These are phyloP conservation scores for Corymbia maculata DNA, from an alignment of 345 rosid species.

Conservation along the genomic window DNA sequence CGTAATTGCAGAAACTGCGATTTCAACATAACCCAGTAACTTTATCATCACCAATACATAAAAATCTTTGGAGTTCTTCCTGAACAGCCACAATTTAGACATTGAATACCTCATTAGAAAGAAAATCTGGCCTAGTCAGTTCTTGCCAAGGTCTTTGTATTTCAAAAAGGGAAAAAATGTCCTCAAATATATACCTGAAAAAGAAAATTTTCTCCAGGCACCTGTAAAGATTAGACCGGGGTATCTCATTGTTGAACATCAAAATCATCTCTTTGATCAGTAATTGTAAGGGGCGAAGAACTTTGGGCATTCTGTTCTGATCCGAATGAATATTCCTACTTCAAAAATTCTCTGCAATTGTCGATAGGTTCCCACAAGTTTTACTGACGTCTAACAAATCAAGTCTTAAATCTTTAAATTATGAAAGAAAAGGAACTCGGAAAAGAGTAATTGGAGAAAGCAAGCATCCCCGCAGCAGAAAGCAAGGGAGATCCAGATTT, in stretches of 20 bases:
- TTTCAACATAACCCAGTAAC: background rate
- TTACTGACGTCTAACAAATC: background rate
- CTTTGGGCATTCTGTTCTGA: background rate
- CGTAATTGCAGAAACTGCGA: background rate
- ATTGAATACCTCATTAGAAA: background rate
- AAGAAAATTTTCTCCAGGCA: background rate
- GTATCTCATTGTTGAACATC: background rate
- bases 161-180: background rate
- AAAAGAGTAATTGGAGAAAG: background rate
- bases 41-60: background rate
- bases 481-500: background rate
- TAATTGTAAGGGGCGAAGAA: background rate
- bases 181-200: background rate
- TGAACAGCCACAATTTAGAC: background rate
- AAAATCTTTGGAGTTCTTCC: background rate
- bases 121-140: background rate
- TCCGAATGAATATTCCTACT: background rate
- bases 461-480: background rate
- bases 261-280: background rate
- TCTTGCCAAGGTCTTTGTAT: background rate
- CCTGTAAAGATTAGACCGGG: background rate
- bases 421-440: background rate
- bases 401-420: background rate
- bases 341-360: background rate
- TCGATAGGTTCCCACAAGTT: background rate